These are phyloP conservation scores for Colletotrichum sp. DNA, from an alignment of 2,329 filamentous ascomycete species.

Conservation along the genomic window DNA sequence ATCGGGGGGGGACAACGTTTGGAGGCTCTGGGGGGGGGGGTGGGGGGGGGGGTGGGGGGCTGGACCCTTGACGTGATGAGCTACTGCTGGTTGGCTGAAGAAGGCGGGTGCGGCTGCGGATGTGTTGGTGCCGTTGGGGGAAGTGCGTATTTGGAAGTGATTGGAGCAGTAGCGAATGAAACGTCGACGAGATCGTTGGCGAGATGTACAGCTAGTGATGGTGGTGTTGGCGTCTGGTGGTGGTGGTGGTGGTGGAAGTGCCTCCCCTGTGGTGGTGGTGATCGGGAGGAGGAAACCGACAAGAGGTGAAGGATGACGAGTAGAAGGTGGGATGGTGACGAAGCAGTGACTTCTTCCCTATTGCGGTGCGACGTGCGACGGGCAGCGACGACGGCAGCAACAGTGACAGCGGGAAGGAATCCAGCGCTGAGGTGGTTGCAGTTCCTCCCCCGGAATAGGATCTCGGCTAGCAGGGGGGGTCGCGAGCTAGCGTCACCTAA, in stretches of 20 bases:
- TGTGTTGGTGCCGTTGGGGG: conserved; percentile 2
- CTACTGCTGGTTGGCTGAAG: background rate
- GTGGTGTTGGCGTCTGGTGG: background rate
- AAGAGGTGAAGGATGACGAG: background rate
- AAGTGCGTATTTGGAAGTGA: background rate
- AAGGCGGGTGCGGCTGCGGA: background rate
- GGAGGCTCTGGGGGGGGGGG: too few relatives aligned
- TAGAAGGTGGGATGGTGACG: background rate
- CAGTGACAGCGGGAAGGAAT: background rate
- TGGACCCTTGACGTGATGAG: background rate
- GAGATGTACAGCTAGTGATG: background rate
- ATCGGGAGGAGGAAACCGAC: background rate
- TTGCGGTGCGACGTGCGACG: background rate
- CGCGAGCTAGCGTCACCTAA: background rate
- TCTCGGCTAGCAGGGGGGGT: background rate
- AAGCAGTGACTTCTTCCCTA: background rate
- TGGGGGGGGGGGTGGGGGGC: background rate
- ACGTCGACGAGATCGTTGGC: background rate
- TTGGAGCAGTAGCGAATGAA: background rate
- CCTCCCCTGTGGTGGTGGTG: background rate
- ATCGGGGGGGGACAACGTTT: too few relatives aligned
- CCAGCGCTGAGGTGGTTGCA: background rate
- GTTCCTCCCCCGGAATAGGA: conserved; percentile 2
- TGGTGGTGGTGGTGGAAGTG: background rate
- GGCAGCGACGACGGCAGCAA: background rate